These are phyloP conservation scores for Spathaspora arborariae DNA, from an alignment of 805 yeast species.

Conservation along the genomic window DNA sequence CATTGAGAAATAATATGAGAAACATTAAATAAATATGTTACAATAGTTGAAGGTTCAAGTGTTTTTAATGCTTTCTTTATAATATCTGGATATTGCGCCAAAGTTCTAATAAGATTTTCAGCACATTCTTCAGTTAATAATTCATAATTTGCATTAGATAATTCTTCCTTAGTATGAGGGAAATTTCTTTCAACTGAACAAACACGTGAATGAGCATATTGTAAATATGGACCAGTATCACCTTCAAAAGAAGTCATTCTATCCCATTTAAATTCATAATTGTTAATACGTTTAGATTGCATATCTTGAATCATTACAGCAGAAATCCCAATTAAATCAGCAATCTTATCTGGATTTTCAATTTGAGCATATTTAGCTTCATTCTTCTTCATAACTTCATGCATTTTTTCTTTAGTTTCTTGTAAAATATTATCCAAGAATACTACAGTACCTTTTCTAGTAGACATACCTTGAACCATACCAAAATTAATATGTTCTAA, in stretches of 20 bases:
- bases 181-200: slow-evolving; percentile 92
- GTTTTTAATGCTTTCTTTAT: slow-evolving; percentile 79
- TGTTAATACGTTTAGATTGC: slow-evolving; percentile 95
- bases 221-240: slow-evolving; percentile 98
- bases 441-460: slow-evolving; percentile 98
- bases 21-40: slow-evolving; percentile 86
- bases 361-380: slow-evolving; percentile 88
- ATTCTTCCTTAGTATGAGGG: slow-evolving; percentile 36
- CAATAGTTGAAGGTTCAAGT: slow-evolving; percentile 89
- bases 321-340: slow-evolving; percentile 92
- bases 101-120: slow-evolving; percentile 62
- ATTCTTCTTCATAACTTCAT: slow-evolving; percentile 92
- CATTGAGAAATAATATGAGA: slow-evolving; percentile 95
- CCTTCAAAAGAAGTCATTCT: slow-evolving; percentile 98
- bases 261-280: slow-evolving; percentile 95
- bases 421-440: slow-evolving; percentile 90
- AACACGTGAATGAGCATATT: slow-evolving; percentile 96
- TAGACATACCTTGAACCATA: slow-evolving; percentile 98
- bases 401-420: slow-evolving; percentile 92
- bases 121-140: slow-evolving; percentile 72
- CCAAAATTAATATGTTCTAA: slow-evolving; percentile 90
- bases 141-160: slow-evolving; percentile 50
- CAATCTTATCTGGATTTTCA: slow-evolving; percentile 89
- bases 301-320: slow-evolving; percentile 99
- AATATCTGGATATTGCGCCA: slow-evolving; percentile 90